Evolutionary conservation across 176 grass and related monocot genomes (phyloP), one percentile per base, ranked within the genome.

Genomic region (Cenchrus americanus): DNA sequence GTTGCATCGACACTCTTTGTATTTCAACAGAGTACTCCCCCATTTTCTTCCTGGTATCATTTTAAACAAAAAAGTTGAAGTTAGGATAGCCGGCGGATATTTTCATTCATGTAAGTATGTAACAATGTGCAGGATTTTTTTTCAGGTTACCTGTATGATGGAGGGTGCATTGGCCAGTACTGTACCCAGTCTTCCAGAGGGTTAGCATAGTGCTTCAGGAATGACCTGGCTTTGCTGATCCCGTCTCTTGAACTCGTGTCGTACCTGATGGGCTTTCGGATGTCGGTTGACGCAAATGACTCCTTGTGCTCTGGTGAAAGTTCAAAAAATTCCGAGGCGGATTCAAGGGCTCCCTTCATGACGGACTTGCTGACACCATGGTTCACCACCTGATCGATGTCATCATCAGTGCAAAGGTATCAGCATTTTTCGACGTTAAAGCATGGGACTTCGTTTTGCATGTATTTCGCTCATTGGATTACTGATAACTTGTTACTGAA

Each of bases 191-290:
- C 64, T 3, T 75, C 17, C 3, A 94, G 78, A 41, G 95, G 92
- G 48, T 94, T 90, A 6, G 92, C 92, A 2, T 93, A 91, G 64
- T 94, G 95, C 84, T 97, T 97, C 14, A 97, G 78, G 59, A 97
- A 89, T 17, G 76, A 78, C 63, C 94, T 87, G 21, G 74, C 79
- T 66, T 66, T 84, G 50, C 76, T 81, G 50, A 78, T 85, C 19
- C 86, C 82, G 14, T 82, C 86, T 62, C 65, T 54, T 19, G 80
- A 84, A n/a, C 70, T 88, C 1, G 83, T 89, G 27, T 91, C 85
- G 63, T 97, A 94, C 66, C 92, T 91, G 80, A 93, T 22, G 2
- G 92, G 95, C 30, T 44, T 62, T 37, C 49, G 30, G 54, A 95
- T 69, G 47, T 95, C 91, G 18, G 80, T 27, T 1, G 88, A 95